Percentiles rank a stretch among this genome's conserved stretches.
These are phyloP conservation scores for Gomphus sp. DNA, from an alignment of 1,284 basidiomycete species.

Conservation along the genomic window DNA sequence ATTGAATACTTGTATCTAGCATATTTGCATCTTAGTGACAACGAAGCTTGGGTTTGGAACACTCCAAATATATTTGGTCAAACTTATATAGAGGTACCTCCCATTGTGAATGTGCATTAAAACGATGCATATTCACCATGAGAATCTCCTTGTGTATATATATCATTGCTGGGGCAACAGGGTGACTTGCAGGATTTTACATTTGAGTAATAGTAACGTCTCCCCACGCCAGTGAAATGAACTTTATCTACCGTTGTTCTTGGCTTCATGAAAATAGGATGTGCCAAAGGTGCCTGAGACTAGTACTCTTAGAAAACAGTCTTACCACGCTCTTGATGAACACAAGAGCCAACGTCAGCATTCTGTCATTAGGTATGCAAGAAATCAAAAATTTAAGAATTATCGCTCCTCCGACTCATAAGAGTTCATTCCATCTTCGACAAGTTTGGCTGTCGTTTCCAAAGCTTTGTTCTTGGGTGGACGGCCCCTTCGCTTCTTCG, in stretches of 20 bases:
- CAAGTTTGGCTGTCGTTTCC: background rate
- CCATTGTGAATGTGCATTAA: no score
- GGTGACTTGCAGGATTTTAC: no score
- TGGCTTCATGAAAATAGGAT: background rate
- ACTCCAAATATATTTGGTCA: no score
- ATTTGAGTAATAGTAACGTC: no score
- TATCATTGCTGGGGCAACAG: no score
- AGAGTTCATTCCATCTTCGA: background rate
- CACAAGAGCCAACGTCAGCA: background rate
- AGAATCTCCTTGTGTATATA: no score
- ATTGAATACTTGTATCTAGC: background rate
- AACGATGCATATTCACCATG: no score
- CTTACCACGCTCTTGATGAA: background rate
- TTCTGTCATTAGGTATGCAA: background rate
- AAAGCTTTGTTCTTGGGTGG: background rate
- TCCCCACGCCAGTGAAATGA: background rate
- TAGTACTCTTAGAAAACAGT: background rate
- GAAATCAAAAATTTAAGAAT: background rate
- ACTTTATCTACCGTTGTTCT: background rate
- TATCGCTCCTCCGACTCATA: constrained; percentile 10
- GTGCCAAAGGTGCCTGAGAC: background rate
- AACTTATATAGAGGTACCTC: no score
- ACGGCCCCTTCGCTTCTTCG: background rate
- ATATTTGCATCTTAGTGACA: background rate
- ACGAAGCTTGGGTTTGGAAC: no score